Conservation (phyloP, 129 eudicot genomes). For the Arctium minus region DNA sequence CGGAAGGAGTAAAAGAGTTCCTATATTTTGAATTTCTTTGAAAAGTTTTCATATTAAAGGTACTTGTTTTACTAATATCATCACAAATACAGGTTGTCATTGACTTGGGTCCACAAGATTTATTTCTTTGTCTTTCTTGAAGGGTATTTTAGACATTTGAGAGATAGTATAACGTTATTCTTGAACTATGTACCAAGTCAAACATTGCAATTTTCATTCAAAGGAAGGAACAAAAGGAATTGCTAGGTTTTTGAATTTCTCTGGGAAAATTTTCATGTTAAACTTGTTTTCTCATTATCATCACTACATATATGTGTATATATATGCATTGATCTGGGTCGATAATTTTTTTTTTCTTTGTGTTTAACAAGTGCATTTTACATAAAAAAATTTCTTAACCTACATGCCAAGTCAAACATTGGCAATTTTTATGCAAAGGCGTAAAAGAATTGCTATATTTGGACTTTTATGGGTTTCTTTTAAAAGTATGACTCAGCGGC, state of each 20-base stretch:
- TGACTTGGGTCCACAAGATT: not conserved
- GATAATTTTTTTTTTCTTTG: no score
- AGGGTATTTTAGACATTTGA: not conserved
- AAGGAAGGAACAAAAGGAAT: not conserved
- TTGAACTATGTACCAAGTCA: not conserved
- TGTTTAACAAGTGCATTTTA: no score
- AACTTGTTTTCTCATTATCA: not conserved
- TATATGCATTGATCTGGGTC: no score
- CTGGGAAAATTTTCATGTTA: not conserved
- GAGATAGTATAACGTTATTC: not conserved
- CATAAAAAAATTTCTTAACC: no score
- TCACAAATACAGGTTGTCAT: not conserved
- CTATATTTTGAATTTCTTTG: not conserved
- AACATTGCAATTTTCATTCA: not conserved
- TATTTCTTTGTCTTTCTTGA: not conserved
- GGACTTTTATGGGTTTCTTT: not conserved
- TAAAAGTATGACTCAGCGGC: not conserved
- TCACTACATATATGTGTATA: not conserved
- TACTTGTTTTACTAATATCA: not conserved
- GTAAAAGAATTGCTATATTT: not conserved
- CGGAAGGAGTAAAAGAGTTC: not conserved
- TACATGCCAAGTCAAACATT: no score
- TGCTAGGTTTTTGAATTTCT: not conserved
- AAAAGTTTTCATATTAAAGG: not conserved
- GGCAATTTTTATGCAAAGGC: no score